Evolutionary conservation across 2,329 filamentous ascomycete genomes (phyloP).

Genomic region (Neonectria hederae): DNA sequence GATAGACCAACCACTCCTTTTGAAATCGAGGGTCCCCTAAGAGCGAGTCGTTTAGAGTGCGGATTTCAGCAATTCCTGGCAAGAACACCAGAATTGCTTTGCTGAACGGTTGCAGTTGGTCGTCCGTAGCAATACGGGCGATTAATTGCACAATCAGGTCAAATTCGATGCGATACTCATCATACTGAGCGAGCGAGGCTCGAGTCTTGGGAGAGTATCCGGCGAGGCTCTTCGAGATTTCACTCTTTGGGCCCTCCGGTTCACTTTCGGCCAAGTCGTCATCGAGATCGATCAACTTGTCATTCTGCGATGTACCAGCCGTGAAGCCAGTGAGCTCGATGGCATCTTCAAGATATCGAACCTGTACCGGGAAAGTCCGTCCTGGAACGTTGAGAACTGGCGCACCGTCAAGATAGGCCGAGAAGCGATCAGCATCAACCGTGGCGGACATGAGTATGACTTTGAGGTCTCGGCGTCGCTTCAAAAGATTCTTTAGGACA

Average conservation of each 20-base stretch:
- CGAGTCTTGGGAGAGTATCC: conserved; percentile 81
- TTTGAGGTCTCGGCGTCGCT: conserved; percentile 82
- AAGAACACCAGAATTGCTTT: conserved; percentile 94
- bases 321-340: conserved; percentile 85
- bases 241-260: conserved; percentile 61
- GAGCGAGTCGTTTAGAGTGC: conserved; percentile 86
- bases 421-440: conserved; percentile 91
- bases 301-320: conserved; percentile 54
- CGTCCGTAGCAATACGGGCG: conserved; percentile 75
- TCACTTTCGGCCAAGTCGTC: conserved; percentile 66
- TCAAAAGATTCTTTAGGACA: conserved; percentile 84
- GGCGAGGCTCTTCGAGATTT: conserved; percentile 71
- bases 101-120: conserved; percentile 75
- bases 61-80: conserved; percentile 92
- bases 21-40: conserved; percentile 79
- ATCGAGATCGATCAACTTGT: conserved; percentile 69
- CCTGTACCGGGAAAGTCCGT: conserved; percentile 90
- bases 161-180: conserved; percentile 93
- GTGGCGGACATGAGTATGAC: conserved; percentile 98
- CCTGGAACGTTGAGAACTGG: conserved; percentile 92
- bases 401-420: conserved; percentile 84
- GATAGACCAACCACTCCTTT: conserved; percentile 84
- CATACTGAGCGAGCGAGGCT: conserved; percentile 77
- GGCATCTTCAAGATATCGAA: conserved; percentile 90
- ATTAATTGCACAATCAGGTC: conserved; percentile 85